Evolutionary conservation across 148 eudicot genomes (phyloP), one percentile per base, ranked within the genome.

Genomic region (Chenopodium berlandieri): DNA sequence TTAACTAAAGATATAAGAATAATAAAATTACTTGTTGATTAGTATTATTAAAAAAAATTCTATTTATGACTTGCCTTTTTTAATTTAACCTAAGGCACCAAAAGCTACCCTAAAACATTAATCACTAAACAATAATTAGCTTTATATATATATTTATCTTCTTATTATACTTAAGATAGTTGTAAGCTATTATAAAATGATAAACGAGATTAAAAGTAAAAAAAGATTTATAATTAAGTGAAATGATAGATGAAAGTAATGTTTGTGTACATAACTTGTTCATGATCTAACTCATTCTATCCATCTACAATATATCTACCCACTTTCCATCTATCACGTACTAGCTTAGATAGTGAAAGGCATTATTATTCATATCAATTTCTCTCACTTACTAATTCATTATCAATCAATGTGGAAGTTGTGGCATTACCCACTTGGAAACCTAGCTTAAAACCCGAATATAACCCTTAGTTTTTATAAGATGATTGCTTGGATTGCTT

Each of bases 401-500:
- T 6, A 37, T 70, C 73, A 70, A 34, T 37, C 20, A 71, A 32
- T 37, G 48, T 75, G 75, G 83, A 75, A 66, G 63, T 75, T 73
- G 23, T 67, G 0, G 10, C 22, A 81, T 81, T 75, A 81, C 67
- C 75, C 83, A 81, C 77, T 75, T 81, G 79, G 4, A 66, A 30
- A 23, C 12, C 11, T 34, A 31, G 48, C 48, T 48, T 9, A 12
- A 48, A 48, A 48, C 52, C 52, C 68, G 8, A 64, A 23, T 3
- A 34, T 34, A 64, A 64, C 30, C 31, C 11, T 25, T 64, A 30
- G 4, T 14, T 56, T 17, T 56, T 56, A 56, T 16, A 12, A 1
- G 22, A 13, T 56, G 2, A 56, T 56, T 56, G 22, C 5, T 16
- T 56, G 4, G 17, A 2, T 56, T 56, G 60, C 16, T 56, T 56